Evolutionary conservation across 805 yeast genomes (phyloP).

Genomic region (Yamadazyma paraphyllophila): DNA sequence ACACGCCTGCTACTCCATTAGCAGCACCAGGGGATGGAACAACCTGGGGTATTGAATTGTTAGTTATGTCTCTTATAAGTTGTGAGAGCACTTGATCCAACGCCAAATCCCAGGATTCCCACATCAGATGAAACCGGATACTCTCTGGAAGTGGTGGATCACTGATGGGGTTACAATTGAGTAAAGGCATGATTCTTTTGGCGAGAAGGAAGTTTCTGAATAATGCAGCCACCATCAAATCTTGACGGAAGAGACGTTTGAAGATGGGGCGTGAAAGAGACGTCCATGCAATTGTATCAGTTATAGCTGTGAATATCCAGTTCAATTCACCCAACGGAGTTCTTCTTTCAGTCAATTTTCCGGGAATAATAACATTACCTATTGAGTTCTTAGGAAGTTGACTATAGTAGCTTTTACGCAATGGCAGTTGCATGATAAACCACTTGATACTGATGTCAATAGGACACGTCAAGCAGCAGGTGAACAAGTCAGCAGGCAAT

Average conservation of each 20-base stretch:
- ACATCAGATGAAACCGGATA: conserved; percentile 80
- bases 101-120: conserved; percentile 98
- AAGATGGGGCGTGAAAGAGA: conserved; percentile 82
- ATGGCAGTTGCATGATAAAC: conserved; percentile 82
- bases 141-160: conserved; percentile 89
- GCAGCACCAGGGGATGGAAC: not conserved
- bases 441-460: conserved; percentile 90
- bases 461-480: conserved; percentile 93
- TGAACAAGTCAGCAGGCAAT: conserved; percentile 91
- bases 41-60: too few relatives aligned
- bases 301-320: conserved; percentile 97
- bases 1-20: not conserved
- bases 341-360: conserved; percentile 85
- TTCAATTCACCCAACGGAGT: conserved; percentile 95
- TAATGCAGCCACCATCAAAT: conserved; percentile 92
- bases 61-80: conserved; percentile 40
- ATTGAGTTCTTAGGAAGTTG: conserved; percentile 46
- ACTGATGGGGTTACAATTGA: conserved; percentile 90
- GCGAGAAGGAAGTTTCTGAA: conserved; percentile 92
- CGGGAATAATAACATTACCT: conserved; percentile 75
- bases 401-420: conserved; percentile 49
- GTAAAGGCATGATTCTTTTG: conserved; percentile 87
- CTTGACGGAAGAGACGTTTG: conserved; percentile 89
- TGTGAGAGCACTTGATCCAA: conserved; percentile 89
- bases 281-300: conserved; percentile 98